Conservation (phyloP, 257 asterid species). For the Linderniella brevidens region DNA sequence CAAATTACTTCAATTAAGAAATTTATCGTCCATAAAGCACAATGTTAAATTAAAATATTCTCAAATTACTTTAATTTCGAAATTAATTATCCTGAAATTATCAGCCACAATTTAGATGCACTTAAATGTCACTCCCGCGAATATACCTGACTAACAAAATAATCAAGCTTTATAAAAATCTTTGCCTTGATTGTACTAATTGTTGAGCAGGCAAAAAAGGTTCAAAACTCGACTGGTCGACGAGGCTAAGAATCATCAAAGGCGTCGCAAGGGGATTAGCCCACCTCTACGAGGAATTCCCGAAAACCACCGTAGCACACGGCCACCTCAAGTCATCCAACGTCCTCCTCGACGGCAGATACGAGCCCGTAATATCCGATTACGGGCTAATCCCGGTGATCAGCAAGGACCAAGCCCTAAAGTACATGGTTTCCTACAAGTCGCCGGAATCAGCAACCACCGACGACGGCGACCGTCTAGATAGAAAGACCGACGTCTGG, state of each 20-base stretch:
- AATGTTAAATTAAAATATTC: no score
- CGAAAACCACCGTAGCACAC: conserved; percentile 28
- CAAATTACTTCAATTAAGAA: no score
- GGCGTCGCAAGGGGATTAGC: conserved; percentile 42
- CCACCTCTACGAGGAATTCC: conserved; percentile 28
- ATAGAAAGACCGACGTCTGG: conserved; percentile 50
- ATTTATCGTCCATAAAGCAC: no score
- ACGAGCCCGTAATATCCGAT: conserved; percentile 32
- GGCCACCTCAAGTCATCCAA: conserved; percentile 70
- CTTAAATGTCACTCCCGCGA: no score
- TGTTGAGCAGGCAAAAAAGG: conserved; percentile 19
- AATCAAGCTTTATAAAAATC: no score
- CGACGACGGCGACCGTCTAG: conserved; percentile 12
- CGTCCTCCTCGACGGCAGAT: conserved; percentile 25
- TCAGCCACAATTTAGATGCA: no score
- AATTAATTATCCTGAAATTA: no score
- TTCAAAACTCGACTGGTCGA: conserved; percentile 34
- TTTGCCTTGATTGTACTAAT: background rate
- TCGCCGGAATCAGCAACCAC: conserved; percentile 31
- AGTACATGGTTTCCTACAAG: conserved; percentile 53
- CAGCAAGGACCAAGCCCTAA: conserved; percentile 33
- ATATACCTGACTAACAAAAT: no score
- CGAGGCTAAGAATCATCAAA: conserved; percentile 36
- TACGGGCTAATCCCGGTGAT: conserved; percentile 35
- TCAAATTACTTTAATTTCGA: no score